These are phyloP conservation scores for Metarhizium humberi DNA, from an alignment of 2,329 filamentous ascomycete genomes.

Conservation along the genomic window DNA sequence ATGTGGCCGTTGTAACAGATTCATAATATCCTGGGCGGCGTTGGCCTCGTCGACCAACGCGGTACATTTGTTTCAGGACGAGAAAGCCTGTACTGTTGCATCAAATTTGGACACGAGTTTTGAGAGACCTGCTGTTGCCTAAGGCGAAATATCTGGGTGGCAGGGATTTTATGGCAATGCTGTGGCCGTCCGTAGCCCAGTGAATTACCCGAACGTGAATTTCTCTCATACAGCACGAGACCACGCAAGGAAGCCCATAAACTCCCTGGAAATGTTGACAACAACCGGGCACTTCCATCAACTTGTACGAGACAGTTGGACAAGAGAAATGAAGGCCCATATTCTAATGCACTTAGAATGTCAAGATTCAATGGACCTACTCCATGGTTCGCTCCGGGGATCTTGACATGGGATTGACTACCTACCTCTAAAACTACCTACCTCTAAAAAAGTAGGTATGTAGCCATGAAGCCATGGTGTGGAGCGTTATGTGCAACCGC, in stretches of 20 bases:
- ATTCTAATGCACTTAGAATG: neutral
- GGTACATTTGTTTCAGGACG: slow-evolving; percentile 3
- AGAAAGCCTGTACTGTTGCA: slow-evolving; percentile 7
- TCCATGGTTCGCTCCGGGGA: too few species aligned
- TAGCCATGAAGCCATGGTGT: too few species aligned
- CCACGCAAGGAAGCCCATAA: too few species aligned
- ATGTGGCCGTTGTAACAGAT: too few species aligned
- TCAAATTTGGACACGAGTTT: slow-evolving; percentile 3
- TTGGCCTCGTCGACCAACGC: neutral
- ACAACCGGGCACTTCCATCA: slow-evolving; percentile 1
- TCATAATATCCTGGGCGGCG: too few species aligned
- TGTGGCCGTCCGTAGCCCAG: slow-evolving; percentile 2
- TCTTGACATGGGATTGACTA: too few species aligned
- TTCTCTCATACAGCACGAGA: slow-evolving; percentile 3
- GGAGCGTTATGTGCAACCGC: too few species aligned
- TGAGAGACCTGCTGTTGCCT: neutral
- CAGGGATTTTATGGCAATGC: slow-evolving; percentile 3
- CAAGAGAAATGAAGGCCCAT: slow-evolving; percentile 1
- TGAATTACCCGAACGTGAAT: slow-evolving; percentile 5
- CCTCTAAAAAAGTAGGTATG: too few species aligned
- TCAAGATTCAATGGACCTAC: too few species aligned
- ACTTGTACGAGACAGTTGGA: neutral
- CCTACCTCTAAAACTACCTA: too few species aligned
- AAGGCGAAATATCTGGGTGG: neutral
- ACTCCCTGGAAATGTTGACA: neutral